Conservation (phyloP, 1,139 yeast species). For the Suhomyces yuchorum region DNA sequence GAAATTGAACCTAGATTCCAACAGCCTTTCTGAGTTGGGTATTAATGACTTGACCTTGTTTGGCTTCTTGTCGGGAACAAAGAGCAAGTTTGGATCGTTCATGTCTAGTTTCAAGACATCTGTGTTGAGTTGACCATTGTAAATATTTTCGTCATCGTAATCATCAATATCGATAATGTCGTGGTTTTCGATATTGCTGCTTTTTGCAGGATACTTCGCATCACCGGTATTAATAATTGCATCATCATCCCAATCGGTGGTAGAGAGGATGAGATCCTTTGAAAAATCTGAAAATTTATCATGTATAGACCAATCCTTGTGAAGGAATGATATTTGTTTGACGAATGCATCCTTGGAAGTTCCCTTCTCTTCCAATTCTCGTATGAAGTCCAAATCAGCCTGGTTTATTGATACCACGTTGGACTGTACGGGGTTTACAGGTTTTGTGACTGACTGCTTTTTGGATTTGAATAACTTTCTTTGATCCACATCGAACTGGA, state of each 20-base stretch:
- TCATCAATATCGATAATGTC: conserved; percentile 32
- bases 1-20: conserved; percentile 66
- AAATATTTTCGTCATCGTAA: conserved; percentile 78
- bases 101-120: conserved; percentile 64
- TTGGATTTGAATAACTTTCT: conserved; percentile 42
- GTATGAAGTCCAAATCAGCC: conserved; percentile 36
- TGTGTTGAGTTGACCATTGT: conserved; percentile 64
- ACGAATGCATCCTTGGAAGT: conserved; percentile 21
- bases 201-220: conserved; percentile 12
- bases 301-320: conserved; percentile 39
- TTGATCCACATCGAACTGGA: conserved; percentile 54
- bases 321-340: conserved; percentile 36
- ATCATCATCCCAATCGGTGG: conserved; percentile 85
- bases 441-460: conserved; percentile 1
- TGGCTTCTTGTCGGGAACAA: conserved; percentile 49
- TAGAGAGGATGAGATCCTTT: conserved; percentile 67
- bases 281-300: conserved; percentile 47
- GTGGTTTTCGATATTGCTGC: conserved; percentile 10
- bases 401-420: conserved; percentile 29
- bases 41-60: conserved; percentile 30
- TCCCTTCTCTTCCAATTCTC: conserved; percentile 27
- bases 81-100: conserved; percentile 81
- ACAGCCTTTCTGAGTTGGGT: conserved; percentile 51
- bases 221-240: conserved; percentile 56
- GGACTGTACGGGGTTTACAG: not conserved